Conservation (phyloP, 169 alveolate species). For the Plasmodium adleri region DNA sequence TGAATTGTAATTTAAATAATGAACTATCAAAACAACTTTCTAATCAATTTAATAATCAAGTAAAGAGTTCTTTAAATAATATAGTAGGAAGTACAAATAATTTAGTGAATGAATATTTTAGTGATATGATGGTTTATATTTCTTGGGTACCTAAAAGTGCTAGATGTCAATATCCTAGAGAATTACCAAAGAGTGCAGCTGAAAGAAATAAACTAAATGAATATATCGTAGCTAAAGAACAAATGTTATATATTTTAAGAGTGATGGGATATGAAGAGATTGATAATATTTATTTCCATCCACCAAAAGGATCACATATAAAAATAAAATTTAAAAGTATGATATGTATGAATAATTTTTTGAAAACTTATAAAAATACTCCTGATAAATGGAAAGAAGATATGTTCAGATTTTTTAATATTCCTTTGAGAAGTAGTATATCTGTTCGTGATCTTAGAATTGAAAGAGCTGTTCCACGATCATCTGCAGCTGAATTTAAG, state of each 20-base stretch:
- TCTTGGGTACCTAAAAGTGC: constrained; percentile 79
- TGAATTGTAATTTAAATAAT: too few relatives aligned
- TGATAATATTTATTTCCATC: constrained; percentile 69
- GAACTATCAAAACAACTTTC: too few relatives aligned
- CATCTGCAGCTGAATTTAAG: constrained; percentile 54
- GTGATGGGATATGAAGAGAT: constrained; percentile 72
- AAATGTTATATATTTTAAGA: constrained; percentile 56
- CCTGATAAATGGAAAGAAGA: constrained; percentile 79
- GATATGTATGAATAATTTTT: constrained; percentile 56
- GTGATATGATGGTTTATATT: constrained; percentile 77
- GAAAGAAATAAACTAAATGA: constrained; percentile 74
- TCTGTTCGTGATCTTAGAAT: constrained; percentile 71
- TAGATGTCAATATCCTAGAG: constrained; percentile 70
- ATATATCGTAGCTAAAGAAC: constrained; percentile 73
- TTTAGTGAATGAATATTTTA: constrained; percentile 48
- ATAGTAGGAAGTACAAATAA: background rate
- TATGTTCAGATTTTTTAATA: constrained; percentile 69
- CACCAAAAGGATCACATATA: constrained; percentile 78
- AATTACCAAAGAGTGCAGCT: constrained; percentile 69
- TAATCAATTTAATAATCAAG: too few relatives aligned
- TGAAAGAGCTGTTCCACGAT: constrained; percentile 74
- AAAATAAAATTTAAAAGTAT: constrained; percentile 62
- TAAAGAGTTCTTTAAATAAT: constrained; percentile 6
- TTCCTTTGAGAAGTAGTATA: constrained; percentile 75
- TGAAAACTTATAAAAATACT: constrained; percentile 55